A percentile compares a stretch with the other conserved stretches of the same genome.
These are phyloP conservation scores for Allium sativum DNA, from an alignment of 106 monocot genomes.

Conservation along the genomic window DNA sequence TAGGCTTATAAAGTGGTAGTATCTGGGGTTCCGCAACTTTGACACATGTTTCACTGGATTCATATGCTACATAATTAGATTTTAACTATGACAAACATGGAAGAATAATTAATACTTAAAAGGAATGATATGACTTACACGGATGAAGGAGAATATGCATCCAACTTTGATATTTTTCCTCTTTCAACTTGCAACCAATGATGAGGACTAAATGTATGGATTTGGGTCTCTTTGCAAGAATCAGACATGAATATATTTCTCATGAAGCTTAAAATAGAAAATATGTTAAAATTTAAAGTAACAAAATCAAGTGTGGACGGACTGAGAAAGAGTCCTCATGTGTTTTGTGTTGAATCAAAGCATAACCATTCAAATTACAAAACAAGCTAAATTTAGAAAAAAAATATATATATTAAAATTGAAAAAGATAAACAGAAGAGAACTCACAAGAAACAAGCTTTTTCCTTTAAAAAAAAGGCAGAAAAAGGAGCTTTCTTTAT, in stretches of 20 bases:
- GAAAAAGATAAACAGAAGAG: not conserved
- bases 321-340: no score
- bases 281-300: not conserved
- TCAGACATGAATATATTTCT: constrained; percentile 79
- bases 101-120: not conserved
- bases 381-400: not conserved
- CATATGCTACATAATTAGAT: constrained; percentile 1
- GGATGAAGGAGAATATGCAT: constrained; percentile 54
- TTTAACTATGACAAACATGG: not conserved
- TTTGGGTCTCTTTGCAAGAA: constrained; percentile 66
- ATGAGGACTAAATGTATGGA: constrained; percentile 80
- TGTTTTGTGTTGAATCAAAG: no score
- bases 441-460: not conserved
- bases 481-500: constrained; percentile 4
- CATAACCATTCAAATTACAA: constrained; percentile 65
- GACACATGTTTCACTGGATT: constrained; percentile 68
- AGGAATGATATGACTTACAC: constrained; percentile 41
- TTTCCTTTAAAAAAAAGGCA: not conserved
- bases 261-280: constrained; percentile 63
- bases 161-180: constrained; percentile 70
- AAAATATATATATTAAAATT: not conserved
- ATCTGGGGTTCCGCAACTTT: constrained; percentile 75
- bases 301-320: no score
- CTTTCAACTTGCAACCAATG: constrained; percentile 98
- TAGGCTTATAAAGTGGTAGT: constrained; percentile 73